Base-by-base conservation (phyloP, 2,329 filamentous ascomycete species). In the Sclerotinia minor region DNA sequence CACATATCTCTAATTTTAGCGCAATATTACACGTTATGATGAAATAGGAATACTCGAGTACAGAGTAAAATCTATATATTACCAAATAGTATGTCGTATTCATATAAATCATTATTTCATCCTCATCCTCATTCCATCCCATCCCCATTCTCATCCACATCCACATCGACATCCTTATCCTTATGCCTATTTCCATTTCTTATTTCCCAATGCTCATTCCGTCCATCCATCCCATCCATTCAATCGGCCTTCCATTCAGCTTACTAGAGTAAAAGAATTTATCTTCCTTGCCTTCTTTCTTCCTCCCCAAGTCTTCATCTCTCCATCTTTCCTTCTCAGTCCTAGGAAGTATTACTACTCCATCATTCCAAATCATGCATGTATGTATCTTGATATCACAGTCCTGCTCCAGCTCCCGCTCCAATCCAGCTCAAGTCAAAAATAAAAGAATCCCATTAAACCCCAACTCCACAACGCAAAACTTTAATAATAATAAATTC, bases 31-130 rank as follows among this genome's bases (percentile, higher is more conserved):
- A 17, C 5, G 15, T 41, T 15, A 41, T 17, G 15, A 41, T 38
- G 38, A 41, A 17, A 41, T 41, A 41, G 5, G 3, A 41, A 41
- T 41, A 41, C 38, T 6, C 38, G 13, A 38, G 35, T 32, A 32
- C 8, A 1, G 32, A 2, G 38, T 41, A 41, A 41, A 41, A 41
- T 17, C 38, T 9, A 13, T 38, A 6, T n/a, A 21, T 55, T 55
- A 38, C 32, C 32, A n/a, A 55, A 5, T 35, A 35, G 32, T 38
- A 55, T 38, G 15, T 38, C 15, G 53, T 55, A 35, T 55, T 38
- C 53, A 55, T 55, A 55, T 52, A 17, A 35, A 38, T 38, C 53
- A 38, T 55, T 13, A n/a, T 38, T 38, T 55, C 32, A 38, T 55
- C 38, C 53, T 17, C 38, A 41, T 5, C 38, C 53, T 17, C 38